These are phyloP conservation scores for Candida succiphila DNA, from an alignment of 805 yeast species.

Conservation along the genomic window DNA sequence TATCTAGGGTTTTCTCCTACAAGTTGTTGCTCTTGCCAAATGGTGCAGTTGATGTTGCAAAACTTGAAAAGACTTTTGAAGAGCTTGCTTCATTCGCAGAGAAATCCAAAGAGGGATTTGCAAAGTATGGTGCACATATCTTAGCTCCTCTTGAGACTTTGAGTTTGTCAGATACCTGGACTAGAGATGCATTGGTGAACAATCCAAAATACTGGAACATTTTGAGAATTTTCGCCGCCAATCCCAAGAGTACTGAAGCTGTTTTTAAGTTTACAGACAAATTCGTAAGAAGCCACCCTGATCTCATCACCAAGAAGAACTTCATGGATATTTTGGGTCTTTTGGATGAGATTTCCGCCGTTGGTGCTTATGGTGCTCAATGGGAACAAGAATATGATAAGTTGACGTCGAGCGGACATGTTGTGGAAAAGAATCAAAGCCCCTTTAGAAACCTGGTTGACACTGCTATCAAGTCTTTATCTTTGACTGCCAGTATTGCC, in stretches of 20 bases:
- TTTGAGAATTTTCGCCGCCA: constrained; percentile 33
- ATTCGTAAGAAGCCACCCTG: constrained; percentile 22
- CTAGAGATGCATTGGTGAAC: constrained; percentile 24
- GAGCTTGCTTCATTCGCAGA: constrained; percentile 5
- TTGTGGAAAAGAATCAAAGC: constrained; percentile 28
- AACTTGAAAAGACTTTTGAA: constrained; percentile 6
- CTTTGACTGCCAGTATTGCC: constrained; percentile 45
- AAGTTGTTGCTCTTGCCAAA: constrained; percentile 36
- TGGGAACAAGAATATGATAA: constrained; percentile 57
- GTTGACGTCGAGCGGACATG: constrained; percentile 31
- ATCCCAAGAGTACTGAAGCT: constrained; percentile 27
- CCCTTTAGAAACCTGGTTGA: constrained; percentile 47
- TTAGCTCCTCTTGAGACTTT: constrained; percentile 41
- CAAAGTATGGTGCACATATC: constrained; percentile 33
- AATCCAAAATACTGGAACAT: constrained; percentile 39
- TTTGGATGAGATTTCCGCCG: constrained; percentile 70
- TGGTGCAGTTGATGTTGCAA: constrained; percentile 12
- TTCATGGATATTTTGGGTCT: constrained; percentile 61
- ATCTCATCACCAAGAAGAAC: constrained; percentile 34
- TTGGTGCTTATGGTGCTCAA: constrained; percentile 72
- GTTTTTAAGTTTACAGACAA: constrained; percentile 39
- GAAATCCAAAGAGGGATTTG: constrained; percentile 28
- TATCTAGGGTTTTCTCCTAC: constrained; percentile 34
- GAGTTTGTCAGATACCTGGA: constrained; percentile 34
- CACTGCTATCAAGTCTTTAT: constrained; percentile 50